Percentiles rank a stretch among this genome's conserved stretches.
Evolutionary conservation across 1,284 basidiomycete species (phyloP).

Genomic region (Puccinia triticina): DNA sequence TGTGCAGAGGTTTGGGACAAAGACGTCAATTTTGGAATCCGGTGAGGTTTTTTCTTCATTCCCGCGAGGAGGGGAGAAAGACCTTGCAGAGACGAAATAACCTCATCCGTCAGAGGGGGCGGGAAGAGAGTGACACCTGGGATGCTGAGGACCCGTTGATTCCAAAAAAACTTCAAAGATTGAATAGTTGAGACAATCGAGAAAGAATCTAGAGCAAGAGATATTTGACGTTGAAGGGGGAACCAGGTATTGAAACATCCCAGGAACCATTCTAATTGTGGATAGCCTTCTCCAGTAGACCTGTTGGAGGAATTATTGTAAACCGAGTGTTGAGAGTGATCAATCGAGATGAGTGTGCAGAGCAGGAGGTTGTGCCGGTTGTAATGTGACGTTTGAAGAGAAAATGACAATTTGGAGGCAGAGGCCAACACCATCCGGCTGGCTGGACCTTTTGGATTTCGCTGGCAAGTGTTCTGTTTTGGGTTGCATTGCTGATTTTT

Average conservation of each 20-base stretch:
- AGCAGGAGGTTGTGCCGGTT: conserved; percentile 27
- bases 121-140: background rate
- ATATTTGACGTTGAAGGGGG: conserved; percentile 5
- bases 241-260: conserved; percentile 35
- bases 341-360: conserved; percentile 23
- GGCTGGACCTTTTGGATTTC: background rate
- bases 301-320: conserved; percentile 3
- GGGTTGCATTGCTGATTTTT: background rate
- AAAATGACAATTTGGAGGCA: conserved; percentile 1
- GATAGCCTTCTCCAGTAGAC: background rate
- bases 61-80: background rate
- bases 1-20: conserved; percentile 7
- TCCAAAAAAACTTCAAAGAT: conserved; percentile 14
- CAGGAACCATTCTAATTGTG: conserved; percentile 32
- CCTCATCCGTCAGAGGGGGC: background rate
- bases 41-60: conserved; percentile 11
- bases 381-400: background rate
- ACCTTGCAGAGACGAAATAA: background rate
- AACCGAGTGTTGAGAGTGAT: conserved; percentile 13
- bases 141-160: background rate
- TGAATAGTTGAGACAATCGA: conserved; percentile 22
- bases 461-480: background rate
- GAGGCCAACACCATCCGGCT: background rate
- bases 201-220: background rate
- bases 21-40: conserved; percentile 1